These are phyloP conservation scores for Populus ilicifolia DNA, from an alignment of 345 rosid species.

Conservation along the genomic window DNA sequence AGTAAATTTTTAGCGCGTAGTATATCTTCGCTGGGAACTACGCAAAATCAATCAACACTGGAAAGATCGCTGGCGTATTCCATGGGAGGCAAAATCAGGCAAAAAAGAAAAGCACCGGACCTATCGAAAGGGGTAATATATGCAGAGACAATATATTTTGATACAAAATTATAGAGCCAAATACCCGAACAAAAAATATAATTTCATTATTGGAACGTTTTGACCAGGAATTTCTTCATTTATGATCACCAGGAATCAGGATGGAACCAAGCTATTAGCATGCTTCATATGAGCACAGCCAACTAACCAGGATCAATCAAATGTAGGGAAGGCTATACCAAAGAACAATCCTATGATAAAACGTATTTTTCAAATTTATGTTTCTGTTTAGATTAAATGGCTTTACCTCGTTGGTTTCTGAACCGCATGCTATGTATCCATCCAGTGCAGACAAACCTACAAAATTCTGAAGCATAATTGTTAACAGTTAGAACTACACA, in stretches of 20 bases:
- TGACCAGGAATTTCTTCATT: too few species aligned
- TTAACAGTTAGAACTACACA: background rate
- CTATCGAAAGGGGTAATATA: background rate
- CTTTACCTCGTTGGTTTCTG: conserved; percentile 21
- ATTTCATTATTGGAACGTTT: too few species aligned
- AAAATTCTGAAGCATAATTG: conserved; percentile 6
- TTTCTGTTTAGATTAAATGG: background rate
- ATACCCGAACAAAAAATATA: too few species aligned
- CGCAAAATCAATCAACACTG: background rate
- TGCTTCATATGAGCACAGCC: too few species aligned
- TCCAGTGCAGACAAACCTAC: conserved; percentile 8
- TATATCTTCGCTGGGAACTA: too few species aligned
- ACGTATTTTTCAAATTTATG: background rate
- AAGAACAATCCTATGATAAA: background rate
- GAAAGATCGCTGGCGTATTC: background rate
- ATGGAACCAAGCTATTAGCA: too few species aligned
- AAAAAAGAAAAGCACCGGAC: background rate
- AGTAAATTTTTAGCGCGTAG: too few species aligned
- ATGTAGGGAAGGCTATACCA: background rate
- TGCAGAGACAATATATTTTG: background rate
- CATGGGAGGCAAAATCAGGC: background rate
- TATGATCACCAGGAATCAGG: too few species aligned
- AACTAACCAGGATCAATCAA: background rate
- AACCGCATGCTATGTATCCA: conserved; percentile 23
- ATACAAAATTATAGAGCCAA: background rate